A percentile compares a stretch with the other conserved stretches of the same genome.
Evolutionary conservation across 78 protist species (phyloP).

Genomic region (Parvularia atlantis): DNA sequence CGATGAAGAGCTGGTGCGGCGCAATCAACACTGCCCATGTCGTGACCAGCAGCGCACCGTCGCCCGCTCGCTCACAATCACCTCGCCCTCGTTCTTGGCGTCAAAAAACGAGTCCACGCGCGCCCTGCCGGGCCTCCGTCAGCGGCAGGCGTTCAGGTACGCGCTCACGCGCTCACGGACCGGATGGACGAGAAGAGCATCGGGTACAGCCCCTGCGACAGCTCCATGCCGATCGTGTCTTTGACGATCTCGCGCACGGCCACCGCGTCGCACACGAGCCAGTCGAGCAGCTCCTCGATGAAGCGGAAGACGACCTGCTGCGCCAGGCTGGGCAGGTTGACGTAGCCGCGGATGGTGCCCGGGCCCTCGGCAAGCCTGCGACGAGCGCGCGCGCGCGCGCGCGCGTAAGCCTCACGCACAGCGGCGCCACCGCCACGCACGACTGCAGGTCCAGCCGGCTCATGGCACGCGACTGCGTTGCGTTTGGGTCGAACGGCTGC

Average conservation of each 20-base stretch:
- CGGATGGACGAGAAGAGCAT: slow-evolving; percentile 20
- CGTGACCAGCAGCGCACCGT: slow-evolving; percentile 7
- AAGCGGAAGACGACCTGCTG: slow-evolving; percentile 14
- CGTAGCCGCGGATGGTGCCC: too few species aligned
- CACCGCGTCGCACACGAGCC: slow-evolving; percentile 32
- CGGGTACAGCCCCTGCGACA: slow-evolving; percentile 28
- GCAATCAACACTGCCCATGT: too few species aligned
- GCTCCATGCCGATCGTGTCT: slow-evolving; percentile 21
- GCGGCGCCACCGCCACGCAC: too few species aligned
- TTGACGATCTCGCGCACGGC: slow-evolving; percentile 33
- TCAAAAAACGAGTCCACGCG: slow-evolving; percentile 19
- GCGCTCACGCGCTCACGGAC: background rate
- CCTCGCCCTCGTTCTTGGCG: slow-evolving; percentile 30
- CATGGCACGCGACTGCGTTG: too few species aligned
- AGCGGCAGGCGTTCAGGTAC: too few species aligned
- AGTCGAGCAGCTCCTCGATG: slow-evolving; percentile 22
- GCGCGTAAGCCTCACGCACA: too few species aligned
- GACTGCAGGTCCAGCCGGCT: too few species aligned
- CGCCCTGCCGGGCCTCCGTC: background rate
- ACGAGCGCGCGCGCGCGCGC: too few species aligned
- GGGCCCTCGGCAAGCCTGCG: too few species aligned
- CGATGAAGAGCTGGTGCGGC: slow-evolving; percentile 33
- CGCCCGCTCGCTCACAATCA: background rate
- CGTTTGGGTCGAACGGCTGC: too few species aligned
- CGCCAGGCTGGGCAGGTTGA: background rate